These are phyloP conservation scores for Microbotryum saponariae DNA, from an alignment of 1,284 basidiomycete species.

Conservation along the genomic window DNA sequence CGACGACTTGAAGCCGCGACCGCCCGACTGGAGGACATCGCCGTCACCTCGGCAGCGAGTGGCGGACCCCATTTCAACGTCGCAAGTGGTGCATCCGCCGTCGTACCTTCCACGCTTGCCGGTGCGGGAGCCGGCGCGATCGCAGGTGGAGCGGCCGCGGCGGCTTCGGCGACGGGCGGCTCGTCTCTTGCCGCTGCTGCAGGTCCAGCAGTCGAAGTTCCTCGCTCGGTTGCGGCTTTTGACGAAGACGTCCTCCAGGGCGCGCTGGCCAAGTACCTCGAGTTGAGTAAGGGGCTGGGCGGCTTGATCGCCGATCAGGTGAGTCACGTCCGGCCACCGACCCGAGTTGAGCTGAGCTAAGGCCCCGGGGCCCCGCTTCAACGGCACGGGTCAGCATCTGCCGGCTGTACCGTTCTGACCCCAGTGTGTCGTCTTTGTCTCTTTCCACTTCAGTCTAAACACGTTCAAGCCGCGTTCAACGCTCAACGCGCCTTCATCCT, in stretches of 20 bases:
- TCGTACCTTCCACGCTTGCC: constrained; percentile 37
- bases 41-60: constrained; percentile 46
- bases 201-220: constrained; percentile 38
- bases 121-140: constrained; percentile 39
- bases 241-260: constrained; percentile 63
- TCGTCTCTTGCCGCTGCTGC: constrained; percentile 39
- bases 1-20: constrained; percentile 77
- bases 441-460: constrained; percentile 50
- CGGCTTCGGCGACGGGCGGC: not conserved
- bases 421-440: not conserved
- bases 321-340: constrained; percentile 37
- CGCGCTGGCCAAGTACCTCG: constrained; percentile 63
- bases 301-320: constrained; percentile 70
- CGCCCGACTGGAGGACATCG: constrained; percentile 87
- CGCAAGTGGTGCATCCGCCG: constrained; percentile 15
- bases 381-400: no score
- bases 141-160: constrained; percentile 21
- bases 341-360: no score
- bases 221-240: constrained; percentile 63
- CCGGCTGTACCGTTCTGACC: not conserved
- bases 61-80: constrained; percentile 10
- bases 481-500: constrained; percentile 63
- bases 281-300: constrained; percentile 66
- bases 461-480: constrained; percentile 62
- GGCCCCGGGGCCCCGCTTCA: no score